Evolutionary conservation across 345 rosid species (phyloP), one percentile per base, ranked within the genome.

Genomic region (Eucalyptus globulus): DNA sequence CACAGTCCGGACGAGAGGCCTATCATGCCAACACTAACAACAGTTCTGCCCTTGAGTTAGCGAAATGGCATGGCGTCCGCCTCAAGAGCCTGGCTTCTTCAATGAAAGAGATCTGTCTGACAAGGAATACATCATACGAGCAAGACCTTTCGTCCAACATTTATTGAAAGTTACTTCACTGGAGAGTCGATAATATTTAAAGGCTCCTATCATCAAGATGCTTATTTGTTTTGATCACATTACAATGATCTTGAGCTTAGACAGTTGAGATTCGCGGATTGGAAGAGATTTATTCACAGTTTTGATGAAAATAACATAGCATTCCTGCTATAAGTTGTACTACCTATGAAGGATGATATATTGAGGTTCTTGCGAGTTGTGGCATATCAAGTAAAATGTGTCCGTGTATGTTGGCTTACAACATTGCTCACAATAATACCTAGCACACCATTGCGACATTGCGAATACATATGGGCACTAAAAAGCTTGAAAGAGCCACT

Each of bases 51-150:
- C 90, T 86, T 90, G 89, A 86, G 87, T 43, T 62, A 88, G 91
- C 17, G 86, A 91, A 34, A 87, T 51, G 22, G 24, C 91, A 29
- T 49, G 90, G 87, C 90, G 91, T 87, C 50, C 10, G 9, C 93
- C 92, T 13, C 69, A 90, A 62, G 91, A 91, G 72, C 88, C 91
- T 13, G 90, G 91, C 14, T 92, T 90, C 90, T 90, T 88, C 89
- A 88, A 44, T 40, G 91, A 86, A 86, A 89, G 92, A 49, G 90
- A 90, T 87, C 87, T 87, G 16, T 58, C 88, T 9, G 27, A 81
- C 49, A 24, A 43, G 34, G 89, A 89, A 72, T 90, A 65, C 40
- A 69, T 49, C 90, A 10, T 50, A 34, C 37, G 85, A 87, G 22
- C 51, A 62, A 3, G 80, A 53, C 6, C 67, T 67, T 69, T 88